phyloP scores from a whole-genome alignment of 2,329 filamentous ascomycete genomes.

The Phoma sp. region DNA sequence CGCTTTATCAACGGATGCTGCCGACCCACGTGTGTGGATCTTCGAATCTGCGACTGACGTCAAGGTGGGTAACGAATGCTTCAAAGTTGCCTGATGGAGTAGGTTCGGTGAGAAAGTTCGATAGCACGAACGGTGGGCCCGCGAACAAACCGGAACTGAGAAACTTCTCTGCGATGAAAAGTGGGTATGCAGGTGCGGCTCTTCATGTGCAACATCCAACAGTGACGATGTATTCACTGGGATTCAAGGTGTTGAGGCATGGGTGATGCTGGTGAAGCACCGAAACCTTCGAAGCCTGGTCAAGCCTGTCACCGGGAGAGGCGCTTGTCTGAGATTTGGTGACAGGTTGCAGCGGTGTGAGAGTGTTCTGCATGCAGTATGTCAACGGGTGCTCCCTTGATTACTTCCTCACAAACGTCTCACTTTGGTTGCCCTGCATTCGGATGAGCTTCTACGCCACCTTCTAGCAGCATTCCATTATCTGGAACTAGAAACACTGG shows the following conservation, averaged over 20 bases:
- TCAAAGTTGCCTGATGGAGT: conserved; percentile 7
- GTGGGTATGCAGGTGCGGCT: conserved; percentile 10
- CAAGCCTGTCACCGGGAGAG: conserved; percentile 7
- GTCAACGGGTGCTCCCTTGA: conserved; percentile 1
- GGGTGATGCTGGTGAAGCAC: conserved; percentile 13
- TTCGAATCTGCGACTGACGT: conserved; percentile 8
- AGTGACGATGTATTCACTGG: conserved; percentile 13
- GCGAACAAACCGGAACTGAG: conserved; percentile 20
- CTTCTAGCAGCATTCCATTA: conserved; percentile 13
- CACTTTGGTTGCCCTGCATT: conserved; percentile 12
- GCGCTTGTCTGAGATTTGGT: background rate
- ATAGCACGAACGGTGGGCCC: conserved; percentile 11
- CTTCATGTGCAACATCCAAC: conserved; percentile 12
- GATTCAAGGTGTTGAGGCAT: conserved; percentile 14
- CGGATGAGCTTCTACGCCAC: conserved; percentile 18
- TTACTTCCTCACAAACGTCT: conserved; percentile 6
- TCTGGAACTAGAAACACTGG: conserved; percentile 1
- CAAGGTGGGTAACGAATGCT: conserved; percentile 7
- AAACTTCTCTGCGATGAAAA: conserved; percentile 18
- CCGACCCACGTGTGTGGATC: conserved; percentile 18
- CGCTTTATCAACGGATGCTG: conserved; percentile 13
- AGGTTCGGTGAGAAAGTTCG: conserved; percentile 9
- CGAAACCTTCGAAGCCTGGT: conserved; percentile 9
- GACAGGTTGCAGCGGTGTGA: conserved; percentile 1
- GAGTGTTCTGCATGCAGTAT: conserved; percentile 1